Evolutionary conservation across 2,329 filamentous ascomycete genomes (phyloP).

Genomic region (Cyphellophora europaea): DNA sequence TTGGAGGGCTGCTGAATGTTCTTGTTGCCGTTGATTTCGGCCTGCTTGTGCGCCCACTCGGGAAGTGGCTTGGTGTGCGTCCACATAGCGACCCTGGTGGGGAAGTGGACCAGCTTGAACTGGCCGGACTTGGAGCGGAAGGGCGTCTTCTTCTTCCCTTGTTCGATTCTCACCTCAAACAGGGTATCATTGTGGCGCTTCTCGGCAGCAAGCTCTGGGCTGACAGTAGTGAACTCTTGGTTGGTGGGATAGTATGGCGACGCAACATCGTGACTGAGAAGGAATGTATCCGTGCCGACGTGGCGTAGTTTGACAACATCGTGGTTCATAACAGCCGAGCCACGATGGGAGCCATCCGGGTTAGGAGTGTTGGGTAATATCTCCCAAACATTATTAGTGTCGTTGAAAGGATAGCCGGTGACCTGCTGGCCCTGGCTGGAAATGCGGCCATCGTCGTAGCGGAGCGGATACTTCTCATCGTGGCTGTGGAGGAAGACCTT

Average conservation of each 20-base stretch:
- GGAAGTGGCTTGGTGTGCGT: conserved; percentile 91
- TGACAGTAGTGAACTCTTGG: conserved; percentile 89
- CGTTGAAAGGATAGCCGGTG: conserved; percentile 94
- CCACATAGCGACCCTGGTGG: conserved; percentile 98
- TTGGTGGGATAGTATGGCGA: conserved; percentile 95
- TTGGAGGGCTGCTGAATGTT: conserved; percentile 83
- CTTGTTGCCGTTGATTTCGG: conserved; percentile 99
- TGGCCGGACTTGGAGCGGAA: conserved; percentile 87
- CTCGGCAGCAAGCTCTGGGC: conserved; percentile 61
- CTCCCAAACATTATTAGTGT: conserved; percentile 98
- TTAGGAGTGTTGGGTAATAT: conserved; percentile 59
- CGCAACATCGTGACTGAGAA: conserved; percentile 92
- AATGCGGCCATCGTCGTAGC: conserved; percentile 94
- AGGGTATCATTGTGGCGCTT: conserved; percentile 77
- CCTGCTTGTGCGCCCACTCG: conserved; percentile 94
- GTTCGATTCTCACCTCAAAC: conserved; percentile 86
- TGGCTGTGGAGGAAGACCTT: conserved; percentile 95
- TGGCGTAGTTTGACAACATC: conserved; percentile 83
- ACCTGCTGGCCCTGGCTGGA: conserved; percentile 98
- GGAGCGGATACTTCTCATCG: conserved; percentile 74
- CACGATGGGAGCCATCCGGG: conserved; percentile 45
- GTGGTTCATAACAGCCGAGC: conserved; percentile 66
- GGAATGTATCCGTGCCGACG: conserved; percentile 71
- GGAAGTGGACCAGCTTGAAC: conserved; percentile 92
- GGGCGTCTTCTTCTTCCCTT: conserved; percentile 68